Percentiles rank a stretch among this genome's conserved stretches.
phyloP scores from a whole-genome alignment of 2,329 filamentous ascomycete species.

The Pseudonectria buxi region DNA sequence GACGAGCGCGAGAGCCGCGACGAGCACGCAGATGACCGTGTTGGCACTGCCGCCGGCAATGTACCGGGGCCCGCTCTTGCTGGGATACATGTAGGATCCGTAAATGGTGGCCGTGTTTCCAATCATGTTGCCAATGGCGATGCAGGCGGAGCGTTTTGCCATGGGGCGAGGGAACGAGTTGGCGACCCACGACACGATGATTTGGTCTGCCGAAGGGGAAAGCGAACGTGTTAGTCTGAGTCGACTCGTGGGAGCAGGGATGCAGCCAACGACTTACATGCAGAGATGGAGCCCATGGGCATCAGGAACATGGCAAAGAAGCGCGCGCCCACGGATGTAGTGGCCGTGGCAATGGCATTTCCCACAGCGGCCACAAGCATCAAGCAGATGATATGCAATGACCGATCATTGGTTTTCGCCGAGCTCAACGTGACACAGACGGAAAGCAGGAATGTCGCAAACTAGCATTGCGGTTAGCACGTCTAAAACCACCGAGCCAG shows the following conservation, averaged over 20 bases:
- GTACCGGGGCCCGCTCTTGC: constrained; percentile 36
- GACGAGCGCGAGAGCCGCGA: constrained; percentile 44
- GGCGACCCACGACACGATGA: constrained; percentile 60
- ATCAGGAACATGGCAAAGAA: constrained; percentile 60
- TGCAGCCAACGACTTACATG: constrained; percentile 25
- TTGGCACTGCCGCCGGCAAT: constrained; percentile 52
- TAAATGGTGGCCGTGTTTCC: constrained; percentile 52
- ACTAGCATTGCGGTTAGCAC: constrained; percentile 17
- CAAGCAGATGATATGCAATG: constrained; percentile 47
- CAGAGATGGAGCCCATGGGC: constrained; percentile 46
- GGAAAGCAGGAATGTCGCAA: constrained; percentile 46
- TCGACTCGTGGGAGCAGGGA: too few species aligned
- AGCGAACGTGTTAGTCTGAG: not conserved
- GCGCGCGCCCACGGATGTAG: constrained; percentile 41
- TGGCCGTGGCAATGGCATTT: constrained; percentile 48
- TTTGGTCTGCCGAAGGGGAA: constrained; percentile 30
- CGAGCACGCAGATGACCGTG: constrained; percentile 55
- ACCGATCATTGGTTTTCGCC: constrained; percentile 47
- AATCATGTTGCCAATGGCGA: constrained; percentile 61
- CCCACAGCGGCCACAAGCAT: constrained; percentile 46
- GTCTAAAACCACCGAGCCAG: too few species aligned
- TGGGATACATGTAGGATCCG: constrained; percentile 40
- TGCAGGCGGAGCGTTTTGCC: constrained; percentile 57
- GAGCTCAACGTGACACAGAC: constrained; percentile 49
- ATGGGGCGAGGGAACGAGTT: constrained; percentile 66